These are phyloP conservation scores for Metschnikowia borealis DNA, from an alignment of 805 yeast species.

Conservation along the genomic window DNA sequence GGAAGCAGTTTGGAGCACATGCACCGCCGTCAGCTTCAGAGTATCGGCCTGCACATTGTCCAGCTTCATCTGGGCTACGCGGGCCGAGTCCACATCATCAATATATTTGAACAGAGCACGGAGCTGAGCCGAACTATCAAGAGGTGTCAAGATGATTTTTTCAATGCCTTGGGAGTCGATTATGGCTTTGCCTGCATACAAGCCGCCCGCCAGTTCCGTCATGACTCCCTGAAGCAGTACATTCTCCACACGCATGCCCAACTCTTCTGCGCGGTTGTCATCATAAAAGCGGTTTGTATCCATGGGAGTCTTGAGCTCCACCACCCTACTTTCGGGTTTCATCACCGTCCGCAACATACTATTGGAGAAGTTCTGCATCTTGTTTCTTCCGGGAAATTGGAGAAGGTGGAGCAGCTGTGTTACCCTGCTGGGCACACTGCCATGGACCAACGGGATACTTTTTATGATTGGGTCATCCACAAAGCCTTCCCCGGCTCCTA, in stretches of 20 bases:
- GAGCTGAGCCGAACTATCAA: constrained; percentile 67
- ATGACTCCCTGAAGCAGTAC: constrained; percentile 75
- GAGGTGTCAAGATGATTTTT: constrained; percentile 59
- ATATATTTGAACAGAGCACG: constrained; percentile 80
- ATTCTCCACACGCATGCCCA: constrained; percentile 54
- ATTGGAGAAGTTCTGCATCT: constrained; percentile 34
- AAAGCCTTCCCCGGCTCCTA: background rate
- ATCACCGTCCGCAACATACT: constrained; percentile 43
- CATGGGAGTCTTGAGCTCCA: constrained; percentile 76
- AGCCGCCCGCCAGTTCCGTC: constrained; percentile 46
- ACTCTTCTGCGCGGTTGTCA: constrained; percentile 53
- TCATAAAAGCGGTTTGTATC: constrained; percentile 69
- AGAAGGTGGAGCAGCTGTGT: constrained; percentile 33
- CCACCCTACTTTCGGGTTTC: constrained; percentile 57
- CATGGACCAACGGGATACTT: constrained; percentile 34
- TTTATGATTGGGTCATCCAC: constrained; percentile 36
- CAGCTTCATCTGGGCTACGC: constrained; percentile 36
- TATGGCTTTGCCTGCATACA: constrained; percentile 32
- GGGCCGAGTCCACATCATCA: constrained; percentile 52
- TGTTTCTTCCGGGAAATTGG: constrained; percentile 47
- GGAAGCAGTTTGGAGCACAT: constrained; percentile 40
- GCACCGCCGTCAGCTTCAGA: constrained; percentile 27
- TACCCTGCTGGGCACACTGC: constrained; percentile 20
- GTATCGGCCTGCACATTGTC: constrained; percentile 25
- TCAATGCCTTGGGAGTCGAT: constrained; percentile 17